phyloP scores from a whole-genome alignment of 1,284 basidiomycete species.

The Earliella scabrosa region DNA sequence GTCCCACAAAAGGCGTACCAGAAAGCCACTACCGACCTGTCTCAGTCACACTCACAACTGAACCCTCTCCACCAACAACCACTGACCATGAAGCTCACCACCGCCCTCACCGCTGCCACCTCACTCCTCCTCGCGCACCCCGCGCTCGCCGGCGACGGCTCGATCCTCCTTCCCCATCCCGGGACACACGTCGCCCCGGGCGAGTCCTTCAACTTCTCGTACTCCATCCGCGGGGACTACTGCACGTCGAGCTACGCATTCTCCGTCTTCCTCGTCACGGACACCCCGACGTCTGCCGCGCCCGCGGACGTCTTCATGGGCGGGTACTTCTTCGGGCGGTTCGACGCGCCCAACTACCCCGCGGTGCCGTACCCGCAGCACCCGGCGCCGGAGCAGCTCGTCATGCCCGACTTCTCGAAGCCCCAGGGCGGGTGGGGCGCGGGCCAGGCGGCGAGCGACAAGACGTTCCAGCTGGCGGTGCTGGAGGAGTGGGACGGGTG shows the following conservation, averaged over 20 bases:
- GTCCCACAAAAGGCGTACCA: background rate
- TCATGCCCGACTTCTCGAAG: constrained; percentile 54
- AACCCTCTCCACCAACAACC: background rate
- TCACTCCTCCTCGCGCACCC: constrained; percentile 12
- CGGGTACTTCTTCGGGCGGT: constrained; percentile 48
- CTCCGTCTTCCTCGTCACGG: constrained; percentile 45
- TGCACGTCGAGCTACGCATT: constrained; percentile 47
- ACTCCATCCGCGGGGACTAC: constrained; percentile 47
- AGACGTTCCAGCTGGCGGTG: constrained; percentile 44
- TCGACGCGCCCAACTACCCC: constrained; percentile 46
- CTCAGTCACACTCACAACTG: background rate
- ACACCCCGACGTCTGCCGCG: constrained; percentile 32
- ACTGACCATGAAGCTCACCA: constrained; percentile 22
- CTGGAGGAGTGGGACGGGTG: constrained; percentile 51
- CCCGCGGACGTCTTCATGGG: constrained; percentile 36
- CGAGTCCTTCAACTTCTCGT: constrained; percentile 40
- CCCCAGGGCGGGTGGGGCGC: constrained; percentile 45
- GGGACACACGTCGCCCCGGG: constrained; percentile 39
- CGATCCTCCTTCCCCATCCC: constrained; percentile 29
- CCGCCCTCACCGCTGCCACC: constrained; percentile 6
- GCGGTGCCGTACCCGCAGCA: constrained; percentile 44
- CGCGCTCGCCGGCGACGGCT: constrained; percentile 7
- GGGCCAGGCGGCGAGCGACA: constrained; percentile 38
- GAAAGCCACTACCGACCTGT: background rate
- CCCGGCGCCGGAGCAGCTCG: constrained; percentile 44